These are phyloP conservation scores for Rosa lucieae DNA, from an alignment of 306 rosid species.

Conservation along the genomic window DNA sequence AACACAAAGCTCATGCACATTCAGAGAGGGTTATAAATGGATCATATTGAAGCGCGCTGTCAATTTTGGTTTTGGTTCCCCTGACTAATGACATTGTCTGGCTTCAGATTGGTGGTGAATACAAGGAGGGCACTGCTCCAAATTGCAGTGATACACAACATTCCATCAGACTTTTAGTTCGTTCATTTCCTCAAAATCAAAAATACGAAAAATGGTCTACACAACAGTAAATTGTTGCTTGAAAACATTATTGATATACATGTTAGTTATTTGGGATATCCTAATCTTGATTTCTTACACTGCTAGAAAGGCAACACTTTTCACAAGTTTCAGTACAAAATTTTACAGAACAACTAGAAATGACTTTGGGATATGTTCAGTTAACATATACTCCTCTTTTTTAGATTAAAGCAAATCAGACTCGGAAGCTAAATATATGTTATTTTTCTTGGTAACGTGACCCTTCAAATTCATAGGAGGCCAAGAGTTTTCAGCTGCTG, in stretches of 20 bases:
- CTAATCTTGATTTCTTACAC: constrained; percentile 34
- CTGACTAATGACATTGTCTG: too few species aligned
- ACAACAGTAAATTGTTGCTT: constrained; percentile 3
- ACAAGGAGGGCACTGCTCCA: neutral
- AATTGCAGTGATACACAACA: neutral
- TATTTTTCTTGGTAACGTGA: constrained; percentile 33
- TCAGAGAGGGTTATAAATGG: too few species aligned
- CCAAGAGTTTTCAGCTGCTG: constrained; percentile 93
- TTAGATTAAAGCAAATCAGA: neutral
- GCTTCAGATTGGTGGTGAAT: neutral
- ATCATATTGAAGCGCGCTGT: too few species aligned
- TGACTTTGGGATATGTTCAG: constrained; percentile 23
- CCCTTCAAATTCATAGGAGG: constrained; percentile 53
- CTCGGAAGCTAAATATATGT: constrained; percentile 25
- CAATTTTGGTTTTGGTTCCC: too few species aligned
- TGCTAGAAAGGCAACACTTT: constrained; percentile 27
- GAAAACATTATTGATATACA: constrained; percentile 29
- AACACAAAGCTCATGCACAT: too few species aligned
- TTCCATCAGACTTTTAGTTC: neutral
- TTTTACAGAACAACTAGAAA: constrained; percentile 34
- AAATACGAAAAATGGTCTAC: neutral
- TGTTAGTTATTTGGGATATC: constrained; percentile 25
- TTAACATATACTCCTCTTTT: neutral
- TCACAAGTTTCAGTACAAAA: constrained; percentile 28
- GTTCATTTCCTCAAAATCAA: neutral